These are phyloP conservation scores for Trifolium repens DNA, from an alignment of 306 rosid species.

Conservation along the genomic window DNA sequence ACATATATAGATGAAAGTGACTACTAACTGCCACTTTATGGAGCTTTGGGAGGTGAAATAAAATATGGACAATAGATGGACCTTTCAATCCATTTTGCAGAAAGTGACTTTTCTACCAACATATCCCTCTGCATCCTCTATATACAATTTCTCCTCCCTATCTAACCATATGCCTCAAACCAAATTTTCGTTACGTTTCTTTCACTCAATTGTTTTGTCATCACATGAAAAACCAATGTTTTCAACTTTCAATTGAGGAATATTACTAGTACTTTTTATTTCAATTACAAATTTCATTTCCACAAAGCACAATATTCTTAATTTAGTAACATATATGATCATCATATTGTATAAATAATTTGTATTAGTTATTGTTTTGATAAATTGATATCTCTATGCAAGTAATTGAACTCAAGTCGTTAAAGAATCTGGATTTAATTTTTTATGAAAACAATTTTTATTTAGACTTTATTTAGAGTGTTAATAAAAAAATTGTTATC, in stretches of 20 bases:
- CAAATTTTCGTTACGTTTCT: constrained; percentile 11
- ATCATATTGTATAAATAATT: neutral
- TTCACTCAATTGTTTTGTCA: constrained; percentile 5
- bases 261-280: neutral
- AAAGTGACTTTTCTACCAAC: constrained; percentile 42
- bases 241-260: neutral
- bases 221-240: neutral
- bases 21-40: constrained; percentile 41
- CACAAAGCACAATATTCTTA: neutral
- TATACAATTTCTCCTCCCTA: neutral
- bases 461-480: too few species aligned
- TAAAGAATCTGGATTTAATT: too few species aligned
- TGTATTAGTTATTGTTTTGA: too few species aligned
- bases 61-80: constrained; percentile 13
- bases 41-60: constrained; percentile 32
- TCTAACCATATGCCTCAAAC: neutral
- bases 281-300: constrained; percentile 20
- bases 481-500: too few species aligned
- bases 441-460: too few species aligned
- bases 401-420: too few species aligned
- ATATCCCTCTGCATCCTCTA: neutral
- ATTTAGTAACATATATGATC: neutral
- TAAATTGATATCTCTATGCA: too few species aligned
- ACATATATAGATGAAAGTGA: constrained; percentile 21
- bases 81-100: constrained; percentile 32